Percentiles rank a stretch among this genome's conserved stretches.
These are phyloP conservation scores for Haematococcus sp. DNA, from an alignment of 139 green algal genomes.

Conservation along the genomic window DNA sequence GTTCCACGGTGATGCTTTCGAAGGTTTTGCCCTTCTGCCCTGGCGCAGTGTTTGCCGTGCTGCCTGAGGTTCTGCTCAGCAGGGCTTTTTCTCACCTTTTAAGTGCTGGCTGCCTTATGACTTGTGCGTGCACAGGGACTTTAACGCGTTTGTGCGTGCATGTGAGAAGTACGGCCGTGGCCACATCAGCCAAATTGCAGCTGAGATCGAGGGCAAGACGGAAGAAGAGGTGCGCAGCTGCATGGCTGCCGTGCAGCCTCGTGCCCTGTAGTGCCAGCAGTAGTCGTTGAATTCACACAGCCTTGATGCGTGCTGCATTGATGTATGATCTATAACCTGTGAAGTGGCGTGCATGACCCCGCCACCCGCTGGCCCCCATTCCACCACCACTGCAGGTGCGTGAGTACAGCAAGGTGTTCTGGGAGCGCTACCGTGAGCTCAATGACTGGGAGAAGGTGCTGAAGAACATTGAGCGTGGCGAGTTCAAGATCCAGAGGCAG, in stretches of 20 bases:
- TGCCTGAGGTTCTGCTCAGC: too few relatives aligned
- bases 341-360: too few relatives aligned
- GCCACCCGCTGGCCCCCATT: too few relatives aligned
- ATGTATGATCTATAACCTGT: too few relatives aligned
- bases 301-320: too few relatives aligned
- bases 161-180: slow-evolving; percentile 89
- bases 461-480: slow-evolving; percentile 95
- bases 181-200: slow-evolving; percentile 71
- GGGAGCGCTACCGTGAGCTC: slow-evolving; percentile 74
- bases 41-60: too few relatives aligned
- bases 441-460: slow-evolving; percentile 84
- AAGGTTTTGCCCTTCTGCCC: too few relatives aligned
- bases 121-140: slow-evolving; percentile 65
- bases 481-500: slow-evolving; percentile 88
- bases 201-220: slow-evolving; percentile 92
- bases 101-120: too few relatives aligned
- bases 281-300: too few relatives aligned
- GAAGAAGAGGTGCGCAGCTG: slow-evolving; percentile 89
- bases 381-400: slow-evolving; percentile 6
- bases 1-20: too few relatives aligned
- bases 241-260: not conserved
- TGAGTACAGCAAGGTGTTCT: slow-evolving; percentile 66
- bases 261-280: too few relatives aligned
- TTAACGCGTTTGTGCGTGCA: slow-evolving; percentile 88
- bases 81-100: too few relatives aligned